Evolutionary conservation across 257 asterid species (phyloP), one percentile per base, ranked within the genome.

Genomic region (Capsicum baccatum): DNA sequence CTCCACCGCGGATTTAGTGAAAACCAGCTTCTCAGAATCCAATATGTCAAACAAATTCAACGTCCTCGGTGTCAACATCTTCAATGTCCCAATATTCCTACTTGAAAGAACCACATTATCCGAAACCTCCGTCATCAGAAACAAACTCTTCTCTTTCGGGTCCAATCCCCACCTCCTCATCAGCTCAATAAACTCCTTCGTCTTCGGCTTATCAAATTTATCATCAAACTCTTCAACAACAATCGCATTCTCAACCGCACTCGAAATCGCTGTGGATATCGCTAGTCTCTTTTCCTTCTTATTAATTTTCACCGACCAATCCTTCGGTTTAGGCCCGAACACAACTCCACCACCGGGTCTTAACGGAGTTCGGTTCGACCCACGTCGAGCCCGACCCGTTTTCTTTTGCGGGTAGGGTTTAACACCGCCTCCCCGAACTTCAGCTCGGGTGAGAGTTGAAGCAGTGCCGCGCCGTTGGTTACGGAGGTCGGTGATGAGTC

Each of bases 281-380:
- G 99, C 99, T 1, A 97, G 93, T 79, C 85, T 88, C 85, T 97
- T 97, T 21, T 97, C 99, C 90, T 97, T 97, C 88, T 87, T 92
- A 80, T 97, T 97, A 6, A 97, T 97, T 71, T 97, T 97, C 1
- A 94, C 84, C 4, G 98, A 92, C 98, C 99, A 97, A 60, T 97
- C 98, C 42, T 93, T 95, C 5, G 99, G 99, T 88, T 92, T 94
- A 55, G 99, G 99, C 44, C 99, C 99, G 42, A 97, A 97, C 42
- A 95, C 60, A 15, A 94, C 98, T 0, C 99, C 99, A 4, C 99
- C 99, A 5, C 99, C 99, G 82, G 97, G 99, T 4, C 99, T 91
- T 58, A 96, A 97, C 16, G 98, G 98, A 50, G 99, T 94, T 3
- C 97, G 91, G 82, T 89, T 90, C 13, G 99, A 96, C 2, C 99